Base-by-base conservation (phyloP, 495 filamentous ascomycete genomes). In the Neurospora sp. region DNA sequence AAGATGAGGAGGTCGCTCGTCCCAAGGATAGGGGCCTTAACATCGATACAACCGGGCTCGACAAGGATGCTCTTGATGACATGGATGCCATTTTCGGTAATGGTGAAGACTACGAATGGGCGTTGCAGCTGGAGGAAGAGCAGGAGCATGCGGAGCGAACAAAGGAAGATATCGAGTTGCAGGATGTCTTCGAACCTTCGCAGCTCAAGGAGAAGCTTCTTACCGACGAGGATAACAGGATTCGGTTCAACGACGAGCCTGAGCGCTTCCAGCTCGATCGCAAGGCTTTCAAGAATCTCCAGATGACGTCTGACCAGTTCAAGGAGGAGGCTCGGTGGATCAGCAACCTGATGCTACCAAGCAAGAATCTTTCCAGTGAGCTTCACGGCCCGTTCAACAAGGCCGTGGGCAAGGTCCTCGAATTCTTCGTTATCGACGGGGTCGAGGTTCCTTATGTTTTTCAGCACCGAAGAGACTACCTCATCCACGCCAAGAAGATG, bases 381-480 rank as follows among this genome's bases (percentile, higher is more conserved):
- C 85, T 97, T 65, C 88, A 90, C 27, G 88, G 90, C 48, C 93
- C 93, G 0, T 97, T 99, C 80, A 91, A 92, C 76, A 91, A 91
- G 74, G 91, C 96, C 2, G 91, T 98, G 69, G 89, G 89, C 71
- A 96, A 96, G 80, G 93, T 98, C n/a, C 85, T 99, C 71, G 93
- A 97, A 76, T 97, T 98, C 75, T 91, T 99, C 77, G 91, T 95
- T 48, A 88, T 93, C 8, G 94, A 98, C 74, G 92, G 96, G 71
- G 93, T 91, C 79, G 96, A 99, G 78, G 94, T 98, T 5, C 95
- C 96, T 0, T 99, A 96, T 78, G 94, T 99, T 74, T 98, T 97
- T 81, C 96, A 98, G 78, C 95, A 99, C 76, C 93, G 96, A 44
- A 94, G 97, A 80, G 96, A 99, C 79, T 98, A 98, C 80, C 89